Base-by-base conservation (phyloP, 106 monocot species). In the Acorus calamus region DNA sequence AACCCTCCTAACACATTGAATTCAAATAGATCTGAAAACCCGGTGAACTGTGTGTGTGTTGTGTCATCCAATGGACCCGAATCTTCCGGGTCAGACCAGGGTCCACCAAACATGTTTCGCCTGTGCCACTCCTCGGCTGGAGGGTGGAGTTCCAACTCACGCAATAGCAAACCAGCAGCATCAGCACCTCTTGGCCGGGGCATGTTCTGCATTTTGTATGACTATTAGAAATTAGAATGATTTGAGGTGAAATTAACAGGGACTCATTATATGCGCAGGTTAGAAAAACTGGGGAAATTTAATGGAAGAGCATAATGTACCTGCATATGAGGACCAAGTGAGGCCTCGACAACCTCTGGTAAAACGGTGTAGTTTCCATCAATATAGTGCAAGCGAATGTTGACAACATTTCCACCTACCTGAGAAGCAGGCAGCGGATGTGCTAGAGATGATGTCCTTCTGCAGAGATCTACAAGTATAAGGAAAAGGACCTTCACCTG, bases 101-200 rank as follows among this genome's bases (percentile, higher is more conserved):
- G 96, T 11, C 96, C 96, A 61, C 96, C 96, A 79, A 91, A 98
- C 96, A 98, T 98, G 75, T 98, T 98, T 44, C 91, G 91, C 13
- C 96, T 78, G 61, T 98, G 91, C 96, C 96, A 98, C 60, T 98
- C 96, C 70, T 98, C 96, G 11, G 96, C 85, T 42, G 96, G 96
- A 68, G 96, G 96, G 46, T 98, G 91, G 2, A 98, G 78, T 69
- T 98, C 96, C 59, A 98, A 73, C 65, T 98, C 96, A 49, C 91
- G 96, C n/a, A 98, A 85, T 63, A 98, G 60, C 56, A 98, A 73
- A 14, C 96, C 96, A 54, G 91, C 96, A 47, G 96, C 96, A 83
- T 98, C 96, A 51, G 96, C 96, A 67, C 96, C 96, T 70, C 96
- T 76, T 1, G 96, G 96, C 11, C 96, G 84, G 42, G 96, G 96